Evolutionary conservation across 1,284 basidiomycete genomes (phyloP).

Genomic region (Puccinia brachypodii): DNA sequence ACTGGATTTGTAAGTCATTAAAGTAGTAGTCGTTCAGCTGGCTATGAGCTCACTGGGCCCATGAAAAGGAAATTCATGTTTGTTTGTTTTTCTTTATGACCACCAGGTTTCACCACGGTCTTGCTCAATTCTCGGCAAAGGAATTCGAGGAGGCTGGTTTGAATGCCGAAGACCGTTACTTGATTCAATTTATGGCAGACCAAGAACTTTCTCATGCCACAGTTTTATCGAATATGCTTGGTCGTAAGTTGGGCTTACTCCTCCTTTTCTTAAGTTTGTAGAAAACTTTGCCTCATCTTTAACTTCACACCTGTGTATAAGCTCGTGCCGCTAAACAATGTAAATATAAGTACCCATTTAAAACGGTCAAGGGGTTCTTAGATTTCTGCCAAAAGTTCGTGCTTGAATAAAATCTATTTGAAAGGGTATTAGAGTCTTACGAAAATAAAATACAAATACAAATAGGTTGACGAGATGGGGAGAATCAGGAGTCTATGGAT

Average conservation of each 20-base stretch:
- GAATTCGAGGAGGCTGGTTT: conserved; percentile 66
- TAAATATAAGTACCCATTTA: conserved; percentile 67
- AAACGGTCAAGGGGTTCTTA: conserved; percentile 65
- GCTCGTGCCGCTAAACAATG: conserved; percentile 62
- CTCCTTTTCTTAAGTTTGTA: not conserved
- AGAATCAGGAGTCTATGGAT: conserved; percentile 67
- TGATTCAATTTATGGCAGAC: conserved; percentile 63
- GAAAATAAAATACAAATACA: too few species aligned
- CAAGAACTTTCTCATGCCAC: conserved; percentile 32
- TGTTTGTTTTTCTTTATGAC: not conserved
- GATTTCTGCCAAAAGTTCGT: conserved; percentile 65
- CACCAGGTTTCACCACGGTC: conserved; percentile 63
- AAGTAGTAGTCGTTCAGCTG: too few species aligned
- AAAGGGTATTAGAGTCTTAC: too few species aligned
- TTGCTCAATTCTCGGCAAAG: conserved; percentile 62
- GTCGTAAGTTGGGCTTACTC: conserved; percentile 51
- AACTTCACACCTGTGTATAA: conserved; percentile 30
- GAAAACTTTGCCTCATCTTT: not conserved
- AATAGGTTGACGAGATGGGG: conserved; percentile 62
- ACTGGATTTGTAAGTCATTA: conserved; percentile 63
- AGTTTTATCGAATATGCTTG: conserved; percentile 62
- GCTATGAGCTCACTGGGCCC: not conserved
- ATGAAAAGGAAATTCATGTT: too few species aligned
- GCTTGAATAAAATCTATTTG: not conserved
- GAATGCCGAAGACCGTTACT: conserved; percentile 62